phyloP scores from a whole-genome alignment of 441 rosid genomes.

The Pelargonium myrrhifolium region DNA sequence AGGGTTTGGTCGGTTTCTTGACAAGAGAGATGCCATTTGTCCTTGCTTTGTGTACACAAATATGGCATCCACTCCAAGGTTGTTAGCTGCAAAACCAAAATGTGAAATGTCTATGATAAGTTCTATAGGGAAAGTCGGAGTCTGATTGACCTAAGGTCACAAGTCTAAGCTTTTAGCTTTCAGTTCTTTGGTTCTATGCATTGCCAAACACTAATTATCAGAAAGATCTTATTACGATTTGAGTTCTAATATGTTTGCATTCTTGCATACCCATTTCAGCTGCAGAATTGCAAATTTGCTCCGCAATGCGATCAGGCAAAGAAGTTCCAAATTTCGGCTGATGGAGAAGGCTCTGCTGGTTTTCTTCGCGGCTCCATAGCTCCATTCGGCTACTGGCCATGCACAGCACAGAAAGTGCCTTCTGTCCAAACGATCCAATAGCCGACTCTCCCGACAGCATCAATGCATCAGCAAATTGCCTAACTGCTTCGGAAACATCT shows the following conservation, averaged over 20 bases:
- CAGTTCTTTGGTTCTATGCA: too few relatives aligned
- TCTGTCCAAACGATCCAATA: slow-evolving; percentile 49
- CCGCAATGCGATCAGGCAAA: slow-evolving; percentile 50
- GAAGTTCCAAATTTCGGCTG: slow-evolving; percentile 36
- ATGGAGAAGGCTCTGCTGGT: slow-evolving; percentile 24
- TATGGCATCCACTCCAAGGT: slow-evolving; percentile 39
- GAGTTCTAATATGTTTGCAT: too few relatives aligned
- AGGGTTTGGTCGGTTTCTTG: slow-evolving; percentile 40
- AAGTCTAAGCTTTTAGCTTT: too few relatives aligned
- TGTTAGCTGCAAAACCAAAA: slow-evolving; percentile 30
- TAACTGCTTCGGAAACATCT: slow-evolving; percentile 68
- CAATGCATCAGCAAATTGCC: slow-evolving; percentile 64
- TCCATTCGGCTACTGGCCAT: slow-evolving; percentile 63
- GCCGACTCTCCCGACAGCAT: slow-evolving; percentile 81
- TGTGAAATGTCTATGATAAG: background rate
- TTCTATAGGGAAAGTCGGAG: too few relatives aligned
- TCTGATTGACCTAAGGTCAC: too few relatives aligned
- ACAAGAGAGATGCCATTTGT: slow-evolving; percentile 43
- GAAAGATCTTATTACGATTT: too few relatives aligned
- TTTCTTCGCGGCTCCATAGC: slow-evolving; percentile 48
- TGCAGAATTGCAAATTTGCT: slow-evolving; percentile 59
- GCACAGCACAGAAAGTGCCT: slow-evolving; percentile 54
- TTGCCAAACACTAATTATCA: too few relatives aligned
- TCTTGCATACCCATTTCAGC: slow-evolving; percentile 73
- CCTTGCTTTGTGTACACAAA: slow-evolving; percentile 48